Evolutionary conservation across 2,329 filamentous ascomycete genomes (phyloP).

Genomic region (Lachnellula arida): DNA sequence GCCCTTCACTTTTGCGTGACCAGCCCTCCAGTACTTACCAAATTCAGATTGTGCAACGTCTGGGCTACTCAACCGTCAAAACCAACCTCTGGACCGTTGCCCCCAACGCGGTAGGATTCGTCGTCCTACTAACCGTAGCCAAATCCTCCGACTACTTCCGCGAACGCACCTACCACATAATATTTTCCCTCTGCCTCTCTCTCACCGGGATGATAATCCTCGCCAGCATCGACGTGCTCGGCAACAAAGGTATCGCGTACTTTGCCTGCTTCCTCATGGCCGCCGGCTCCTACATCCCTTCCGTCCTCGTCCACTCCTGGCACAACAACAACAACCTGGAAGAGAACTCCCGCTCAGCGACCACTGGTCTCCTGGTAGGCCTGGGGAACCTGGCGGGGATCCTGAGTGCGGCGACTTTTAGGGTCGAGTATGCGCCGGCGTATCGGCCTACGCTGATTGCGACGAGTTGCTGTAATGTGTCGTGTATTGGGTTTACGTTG

Average conservation of each 20-base stretch:
- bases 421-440: constrained; percentile 43
- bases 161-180: constrained; percentile 43
- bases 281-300: constrained; percentile 41
- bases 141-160: constrained; percentile 41
- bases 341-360: constrained; percentile 45
- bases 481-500: constrained; percentile 37
- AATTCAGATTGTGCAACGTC: constrained; percentile 43
- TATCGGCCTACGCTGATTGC: constrained; percentile 44
- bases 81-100: constrained; percentile 50
- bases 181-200: constrained; percentile 36
- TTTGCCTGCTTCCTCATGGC: constrained; percentile 47
- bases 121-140: constrained; percentile 41
- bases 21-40: background rate
- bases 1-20: background rate
- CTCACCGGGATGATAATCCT: constrained; percentile 42
- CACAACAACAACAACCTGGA: constrained; percentile 49
- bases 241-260: constrained; percentile 41
- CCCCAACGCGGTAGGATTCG: constrained; percentile 43
- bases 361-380: constrained; percentile 43
- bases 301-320: constrained; percentile 45
- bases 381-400: constrained; percentile 46
- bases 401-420: constrained; percentile 41
- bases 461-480: constrained; percentile 39
- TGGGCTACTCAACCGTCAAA: constrained; percentile 45
- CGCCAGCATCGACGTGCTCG: constrained; percentile 38